phyloP scores from a whole-genome alignment of 495 filamentous ascomycete species.

The Astrothelium macrocarpum region DNA sequence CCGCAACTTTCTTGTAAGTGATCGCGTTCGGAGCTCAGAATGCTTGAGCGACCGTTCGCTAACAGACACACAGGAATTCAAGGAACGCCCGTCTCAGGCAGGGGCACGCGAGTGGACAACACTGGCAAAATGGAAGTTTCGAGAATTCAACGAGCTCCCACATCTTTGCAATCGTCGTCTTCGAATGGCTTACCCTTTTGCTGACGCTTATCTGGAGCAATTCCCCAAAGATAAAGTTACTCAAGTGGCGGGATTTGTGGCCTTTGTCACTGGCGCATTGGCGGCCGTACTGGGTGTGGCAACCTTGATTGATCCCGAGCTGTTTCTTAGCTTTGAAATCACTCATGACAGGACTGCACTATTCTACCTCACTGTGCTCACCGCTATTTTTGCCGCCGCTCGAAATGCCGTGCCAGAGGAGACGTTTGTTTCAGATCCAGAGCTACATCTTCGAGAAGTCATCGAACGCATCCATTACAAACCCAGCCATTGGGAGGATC shows the following conservation, averaged over 20 bases:
- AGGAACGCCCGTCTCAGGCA: constrained; percentile 77
- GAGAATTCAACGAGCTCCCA: constrained; percentile 93
- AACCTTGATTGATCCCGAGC: constrained; percentile 75
- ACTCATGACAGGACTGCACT: constrained; percentile 72
- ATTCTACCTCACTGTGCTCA: constrained; percentile 57
- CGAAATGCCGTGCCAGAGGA: constrained; percentile 76
- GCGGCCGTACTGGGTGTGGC: constrained; percentile 71
- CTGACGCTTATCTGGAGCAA: constrained; percentile 84
- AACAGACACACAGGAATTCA: constrained; percentile 58
- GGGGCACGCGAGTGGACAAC: constrained; percentile 83
- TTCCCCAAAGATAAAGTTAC: constrained; percentile 92
- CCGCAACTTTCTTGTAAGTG: constrained; percentile 71
- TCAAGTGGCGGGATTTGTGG: constrained; percentile 69
- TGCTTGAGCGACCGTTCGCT: background rate
- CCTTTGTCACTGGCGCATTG: constrained; percentile 78
- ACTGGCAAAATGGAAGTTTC: constrained; percentile 94
- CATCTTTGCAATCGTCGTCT: constrained; percentile 82
- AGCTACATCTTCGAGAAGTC: constrained; percentile 76
- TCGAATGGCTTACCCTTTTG: constrained; percentile 92
- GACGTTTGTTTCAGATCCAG: constrained; percentile 82
- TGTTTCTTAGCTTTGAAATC: constrained; percentile 87
- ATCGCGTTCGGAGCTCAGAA: constrained; percentile 18
- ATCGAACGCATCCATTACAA: constrained; percentile 86
- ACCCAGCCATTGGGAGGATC: constrained; percentile 76
- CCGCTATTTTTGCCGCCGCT: constrained; percentile 66